Base-by-base conservation (phyloP, 2,329 filamentous ascomycete species). In the Sporothrix luriei region DNA sequence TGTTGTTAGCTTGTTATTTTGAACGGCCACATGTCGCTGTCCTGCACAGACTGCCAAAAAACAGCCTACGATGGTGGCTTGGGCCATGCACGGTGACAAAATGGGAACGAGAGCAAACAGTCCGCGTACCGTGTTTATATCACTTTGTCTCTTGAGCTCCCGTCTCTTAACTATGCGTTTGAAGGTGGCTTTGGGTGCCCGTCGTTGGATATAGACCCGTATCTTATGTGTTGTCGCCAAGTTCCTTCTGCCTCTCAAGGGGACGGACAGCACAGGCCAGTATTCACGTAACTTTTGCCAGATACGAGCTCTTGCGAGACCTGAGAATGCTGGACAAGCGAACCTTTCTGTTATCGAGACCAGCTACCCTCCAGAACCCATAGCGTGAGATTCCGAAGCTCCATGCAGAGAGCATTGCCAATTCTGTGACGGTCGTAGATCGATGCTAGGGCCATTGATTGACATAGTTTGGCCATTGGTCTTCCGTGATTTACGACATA, bases 21-120 rank as follows among this genome's bases (percentile, higher is more conserved):
- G 1, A 38, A 19, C n/a, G 7, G 29, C 4, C 7, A 21, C n/a
- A 38, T 16, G 10, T 7, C n/a, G 33, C 55, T 40, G 2, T 33
- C 4, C 7, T 29, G 54, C 54, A 19, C 54, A 1, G 54, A 19
- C 38, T 38, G 26, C 29, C 29, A 29, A 10, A 33, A 21, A 57
- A 57, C 29, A 33, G 54, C 29, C 19, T 57, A 6, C 10, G 33
- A 21, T 16, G 14, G 13, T 33, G n/a, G 24, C 13, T 14, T 16
- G 29, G 29, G 62, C 48, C 62, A 66, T 52, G 62, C 62, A 66
- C 19, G 48, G 46, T 48, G 46, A 66, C 62, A 26, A 52, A 66
- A 40, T 1, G 62, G 24, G 61, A 62, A 49, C 21, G 19, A 11
- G 9, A 51, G 9, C 61, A n/a, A 51, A 11, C 61, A 16, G 16